Evolutionary conservation across 805 yeast species (phyloP).

Genomic region (Sugiyamaella mastotermitis): DNA sequence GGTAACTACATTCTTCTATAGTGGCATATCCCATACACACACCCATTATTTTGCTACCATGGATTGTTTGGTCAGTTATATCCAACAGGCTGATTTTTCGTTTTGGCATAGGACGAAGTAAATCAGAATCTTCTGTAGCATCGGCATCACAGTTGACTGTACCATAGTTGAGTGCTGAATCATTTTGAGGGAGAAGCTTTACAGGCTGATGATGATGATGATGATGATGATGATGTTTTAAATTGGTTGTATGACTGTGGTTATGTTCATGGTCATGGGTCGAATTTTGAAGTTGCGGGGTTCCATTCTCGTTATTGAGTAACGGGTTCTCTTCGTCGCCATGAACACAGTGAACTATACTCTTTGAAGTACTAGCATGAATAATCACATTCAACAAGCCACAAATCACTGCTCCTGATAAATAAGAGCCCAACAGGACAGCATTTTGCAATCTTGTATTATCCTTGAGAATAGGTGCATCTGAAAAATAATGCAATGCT

Average conservation of each 20-base stretch:
- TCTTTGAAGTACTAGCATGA: constrained; percentile 71
- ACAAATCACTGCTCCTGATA: constrained; percentile 59
- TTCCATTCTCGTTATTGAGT: neutral
- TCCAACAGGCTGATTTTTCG: constrained; percentile 14
- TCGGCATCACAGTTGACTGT: neutral
- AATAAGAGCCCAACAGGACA: constrained; percentile 40
- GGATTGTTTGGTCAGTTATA: constrained; percentile 12
- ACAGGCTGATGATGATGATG: constrained; percentile 9
- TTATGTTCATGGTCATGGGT: neutral
- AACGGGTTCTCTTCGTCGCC: constrained; percentile 30
- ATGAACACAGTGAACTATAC: constrained; percentile 83
- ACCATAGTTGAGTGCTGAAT: neutral
- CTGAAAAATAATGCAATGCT: constrained; percentile 41
- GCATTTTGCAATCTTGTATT: constrained; percentile 29
- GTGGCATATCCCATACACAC: constrained; percentile 43
- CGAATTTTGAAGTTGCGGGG: neutral
- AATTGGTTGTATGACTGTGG: constrained; percentile 9
- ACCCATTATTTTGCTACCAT: constrained; percentile 31
- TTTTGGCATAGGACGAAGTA: neutral
- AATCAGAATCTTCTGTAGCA: neutral
- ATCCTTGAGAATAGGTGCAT: constrained; percentile 25
- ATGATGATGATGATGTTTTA: constrained; percentile 12
- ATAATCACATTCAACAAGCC: constrained; percentile 54
- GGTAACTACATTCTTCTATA: constrained; percentile 15
- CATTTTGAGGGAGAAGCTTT: neutral